These are phyloP conservation scores for Phytophthora kernoviae DNA, from an alignment of 352 stramenopile genomes.

Conservation along the genomic window DNA sequence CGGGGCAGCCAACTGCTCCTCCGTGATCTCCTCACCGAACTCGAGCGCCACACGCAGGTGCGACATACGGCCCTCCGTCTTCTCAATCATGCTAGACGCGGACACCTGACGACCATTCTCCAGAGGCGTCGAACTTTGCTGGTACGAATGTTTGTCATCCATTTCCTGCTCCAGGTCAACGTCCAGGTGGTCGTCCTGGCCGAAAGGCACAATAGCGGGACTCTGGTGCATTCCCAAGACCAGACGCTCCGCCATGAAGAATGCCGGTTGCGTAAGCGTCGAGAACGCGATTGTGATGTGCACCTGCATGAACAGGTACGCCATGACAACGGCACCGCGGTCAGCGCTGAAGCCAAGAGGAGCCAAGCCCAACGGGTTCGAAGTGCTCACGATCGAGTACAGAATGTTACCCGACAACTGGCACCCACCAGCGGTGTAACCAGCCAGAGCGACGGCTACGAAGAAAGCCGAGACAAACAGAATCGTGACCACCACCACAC, in stretches of 20 bases:
- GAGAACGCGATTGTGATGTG: slow-evolving; percentile 57
- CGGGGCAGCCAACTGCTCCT: slow-evolving; percentile 24
- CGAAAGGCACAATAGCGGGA: slow-evolving; percentile 24
- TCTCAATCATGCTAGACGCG: slow-evolving; percentile 24
- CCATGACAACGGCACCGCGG: slow-evolving; percentile 50
- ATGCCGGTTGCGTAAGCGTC: slow-evolving; percentile 53
- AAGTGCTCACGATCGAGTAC: slow-evolving; percentile 52
- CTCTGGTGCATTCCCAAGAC: slow-evolving; percentile 68
- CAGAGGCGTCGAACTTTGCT: slow-evolving; percentile 37
- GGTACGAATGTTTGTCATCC: slow-evolving; percentile 36
- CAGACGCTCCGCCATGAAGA: slow-evolving; percentile 66
- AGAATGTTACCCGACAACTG: slow-evolving; percentile 63
- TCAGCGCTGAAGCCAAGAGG: slow-evolving; percentile 52
- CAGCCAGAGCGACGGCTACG: slow-evolving; percentile 38
- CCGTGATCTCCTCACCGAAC: slow-evolving; percentile 41
- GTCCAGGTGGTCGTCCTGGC: slow-evolving; percentile 22
- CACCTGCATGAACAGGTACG: slow-evolving; percentile 63
- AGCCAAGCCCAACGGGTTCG: slow-evolving; percentile 26
- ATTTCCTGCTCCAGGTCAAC: slow-evolving; percentile 31
- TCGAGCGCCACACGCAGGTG: slow-evolving; percentile 42
- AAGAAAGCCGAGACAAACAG: slow-evolving; percentile 57
- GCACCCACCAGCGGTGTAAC: slow-evolving; percentile 53
- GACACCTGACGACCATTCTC: slow-evolving; percentile 24
- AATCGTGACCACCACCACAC: slow-evolving; percentile 55
- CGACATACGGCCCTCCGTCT: slow-evolving; percentile 33